These are phyloP conservation scores for Ascochyta koolunga DNA, from an alignment of 2,329 filamentous ascomycete genomes.

Conservation along the genomic window DNA sequence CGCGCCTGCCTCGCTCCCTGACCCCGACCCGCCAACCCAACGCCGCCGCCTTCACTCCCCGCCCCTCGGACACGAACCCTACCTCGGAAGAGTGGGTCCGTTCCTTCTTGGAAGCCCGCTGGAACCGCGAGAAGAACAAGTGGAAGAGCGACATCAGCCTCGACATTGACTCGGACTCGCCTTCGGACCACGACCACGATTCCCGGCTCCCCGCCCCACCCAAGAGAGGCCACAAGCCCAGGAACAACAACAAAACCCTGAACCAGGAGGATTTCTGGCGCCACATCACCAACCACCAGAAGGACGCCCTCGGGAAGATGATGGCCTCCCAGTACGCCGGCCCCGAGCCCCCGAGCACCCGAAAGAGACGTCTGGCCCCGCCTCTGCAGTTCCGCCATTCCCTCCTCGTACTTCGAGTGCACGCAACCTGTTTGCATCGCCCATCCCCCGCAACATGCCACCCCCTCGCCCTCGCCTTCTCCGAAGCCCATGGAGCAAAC, in stretches of 20 bases:
- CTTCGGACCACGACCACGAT: conserved; percentile 24
- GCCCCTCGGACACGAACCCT: conserved; percentile 45
- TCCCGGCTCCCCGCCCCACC: conserved; percentile 28
- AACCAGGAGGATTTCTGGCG: conserved; percentile 59
- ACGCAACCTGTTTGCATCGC: conserved; percentile 26
- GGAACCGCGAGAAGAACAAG: conserved; percentile 72
- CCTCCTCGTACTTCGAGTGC: conserved; percentile 19
- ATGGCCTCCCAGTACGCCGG: conserved; percentile 50
- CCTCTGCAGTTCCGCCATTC: conserved; percentile 18
- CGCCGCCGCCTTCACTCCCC: conserved; percentile 32
- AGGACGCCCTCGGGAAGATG: conserved; percentile 49
- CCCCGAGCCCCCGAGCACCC: conserved; percentile 43
- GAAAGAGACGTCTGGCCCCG: conserved; percentile 33
- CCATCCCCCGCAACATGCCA: conserved; percentile 27
- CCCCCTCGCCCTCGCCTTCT: conserved; percentile 22
- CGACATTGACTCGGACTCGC: conserved; percentile 68
- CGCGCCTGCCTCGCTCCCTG: conserved; percentile 39
- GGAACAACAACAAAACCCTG: conserved; percentile 54
- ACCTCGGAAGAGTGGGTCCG: conserved; percentile 85
- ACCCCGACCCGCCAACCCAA: conserved; percentile 35
- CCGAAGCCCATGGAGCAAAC: conserved; percentile 29
- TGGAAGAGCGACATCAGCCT: conserved; percentile 80
- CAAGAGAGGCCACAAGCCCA: conserved; percentile 49
- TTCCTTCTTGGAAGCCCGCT: conserved; percentile 76
- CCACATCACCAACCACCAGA: conserved; percentile 47